Conservation (phyloP, 1,284 basidiomycete genomes). For the Spongispora temasekensis region DNA sequence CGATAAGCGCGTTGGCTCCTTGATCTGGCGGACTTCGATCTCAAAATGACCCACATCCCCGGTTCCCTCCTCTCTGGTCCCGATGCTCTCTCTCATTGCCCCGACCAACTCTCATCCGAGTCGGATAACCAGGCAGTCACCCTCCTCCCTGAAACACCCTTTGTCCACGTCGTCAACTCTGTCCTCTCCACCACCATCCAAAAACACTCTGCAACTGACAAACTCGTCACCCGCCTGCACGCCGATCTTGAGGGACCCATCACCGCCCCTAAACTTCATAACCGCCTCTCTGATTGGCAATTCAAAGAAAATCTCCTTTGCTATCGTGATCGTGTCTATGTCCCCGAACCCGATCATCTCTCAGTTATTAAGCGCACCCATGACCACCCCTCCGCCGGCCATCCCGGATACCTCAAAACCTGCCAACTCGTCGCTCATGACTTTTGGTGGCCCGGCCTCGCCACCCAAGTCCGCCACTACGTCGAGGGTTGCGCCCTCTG, state of each 20-base stretch:
- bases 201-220: neutral
- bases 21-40: neutral
- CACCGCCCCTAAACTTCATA: neutral
- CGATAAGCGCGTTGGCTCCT: neutral
- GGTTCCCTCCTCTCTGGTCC: neutral
- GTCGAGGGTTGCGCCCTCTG: too few relatives aligned
- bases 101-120: neutral
- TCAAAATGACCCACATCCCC: neutral
- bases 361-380: too few relatives aligned
- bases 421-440: too few relatives aligned
- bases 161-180: neutral
- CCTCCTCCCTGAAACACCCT: neutral
- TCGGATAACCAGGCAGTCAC: neutral
- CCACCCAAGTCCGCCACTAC: too few relatives aligned
- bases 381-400: too few relatives aligned
- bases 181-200: fast-evolving
- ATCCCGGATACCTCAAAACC: too few relatives aligned
- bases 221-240: neutral
- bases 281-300: neutral
- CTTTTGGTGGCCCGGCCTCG: too few relatives aligned
- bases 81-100: neutral
- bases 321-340: neutral
- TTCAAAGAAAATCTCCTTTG: neutral
- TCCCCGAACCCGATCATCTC: neutral
- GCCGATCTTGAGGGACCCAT: neutral